phyloP scores from a whole-genome alignment of 495 filamentous ascomycete species.

The Daldinia vernicosa region DNA sequence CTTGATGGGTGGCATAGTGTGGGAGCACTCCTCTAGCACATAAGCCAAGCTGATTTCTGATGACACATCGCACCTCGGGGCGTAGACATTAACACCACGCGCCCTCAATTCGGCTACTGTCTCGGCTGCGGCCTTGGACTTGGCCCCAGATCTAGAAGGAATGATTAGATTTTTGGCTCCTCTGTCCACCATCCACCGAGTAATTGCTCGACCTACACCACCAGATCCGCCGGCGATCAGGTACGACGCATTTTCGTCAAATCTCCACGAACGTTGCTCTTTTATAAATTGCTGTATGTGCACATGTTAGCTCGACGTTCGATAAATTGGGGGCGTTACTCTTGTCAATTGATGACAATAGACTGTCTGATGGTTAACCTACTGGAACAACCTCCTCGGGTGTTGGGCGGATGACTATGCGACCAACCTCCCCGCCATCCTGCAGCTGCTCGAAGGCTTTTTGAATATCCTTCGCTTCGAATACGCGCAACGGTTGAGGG shows the following conservation, averaged over 20 bases:
- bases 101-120: constrained; percentile 34
- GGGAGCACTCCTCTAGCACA: constrained; percentile 20
- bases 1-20: constrained; percentile 55
- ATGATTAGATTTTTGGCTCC: constrained; percentile 39
- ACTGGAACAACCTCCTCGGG: constrained; percentile 4
- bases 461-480: neutral
- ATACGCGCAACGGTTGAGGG: constrained; percentile 1
- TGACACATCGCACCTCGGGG: constrained; percentile 52
- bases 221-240: constrained; percentile 20
- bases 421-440: constrained; percentile 1
- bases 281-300: constrained; percentile 10
- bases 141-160: constrained; percentile 37
- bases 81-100: constrained; percentile 33
- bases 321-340: neutral
- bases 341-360: neutral
- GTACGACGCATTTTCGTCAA: constrained; percentile 12
- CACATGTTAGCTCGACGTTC: neutral
- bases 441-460: constrained; percentile 12
- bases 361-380: neutral
- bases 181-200: constrained; percentile 29
- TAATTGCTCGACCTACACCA: constrained; percentile 37
- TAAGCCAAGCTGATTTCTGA: constrained; percentile 11
- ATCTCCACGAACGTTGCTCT: constrained; percentile 8
- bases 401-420: constrained; percentile 3
- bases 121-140: constrained; percentile 18